Evolutionary conservation across 2,329 filamentous ascomycete genomes (phyloP).

Genomic region (Colletotrichum sp.): DNA sequence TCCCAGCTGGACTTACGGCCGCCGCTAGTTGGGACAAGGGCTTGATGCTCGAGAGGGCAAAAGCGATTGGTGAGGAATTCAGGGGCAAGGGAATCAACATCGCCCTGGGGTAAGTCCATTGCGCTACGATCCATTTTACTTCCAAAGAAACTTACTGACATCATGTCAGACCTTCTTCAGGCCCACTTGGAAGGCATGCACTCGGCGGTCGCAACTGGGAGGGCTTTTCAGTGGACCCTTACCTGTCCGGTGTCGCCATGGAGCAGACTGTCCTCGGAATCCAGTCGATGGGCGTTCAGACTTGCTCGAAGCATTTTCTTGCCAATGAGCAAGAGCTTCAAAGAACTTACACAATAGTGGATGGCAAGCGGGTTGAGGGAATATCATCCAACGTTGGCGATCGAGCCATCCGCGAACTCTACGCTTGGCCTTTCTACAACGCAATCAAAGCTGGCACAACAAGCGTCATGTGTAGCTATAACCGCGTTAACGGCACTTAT

Average conservation of each 20-base stretch:
- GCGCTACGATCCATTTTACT: not conserved
- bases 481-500: conserved; percentile 73
- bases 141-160: not conserved
- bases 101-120: conserved; percentile 58
- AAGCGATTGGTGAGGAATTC: conserved; percentile 73
- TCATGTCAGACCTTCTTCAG: conserved; percentile 64
- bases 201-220: conserved; percentile 84
- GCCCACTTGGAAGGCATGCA: conserved; percentile 75
- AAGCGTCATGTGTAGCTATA: conserved; percentile 76
- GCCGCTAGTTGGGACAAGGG: conserved; percentile 81
- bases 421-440: conserved; percentile 73
- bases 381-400: conserved; percentile 66
- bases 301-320: conserved; percentile 61
- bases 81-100: conserved; percentile 75
- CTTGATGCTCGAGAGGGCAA: conserved; percentile 74
- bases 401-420: conserved; percentile 70
- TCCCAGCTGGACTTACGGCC: conserved; percentile 79
- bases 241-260: conserved; percentile 69
- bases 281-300: conserved; percentile 46
- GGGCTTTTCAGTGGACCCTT: conserved; percentile 80
- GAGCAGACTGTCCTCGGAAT: conserved; percentile 65
- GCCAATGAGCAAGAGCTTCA: conserved; percentile 73
- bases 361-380: conserved; percentile 55
- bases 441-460: conserved; percentile 70
- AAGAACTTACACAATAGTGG: conserved; percentile 39